phyloP scores from a whole-genome alignment of 345 rosid genomes.

The Ailanthus altissimus region DNA sequence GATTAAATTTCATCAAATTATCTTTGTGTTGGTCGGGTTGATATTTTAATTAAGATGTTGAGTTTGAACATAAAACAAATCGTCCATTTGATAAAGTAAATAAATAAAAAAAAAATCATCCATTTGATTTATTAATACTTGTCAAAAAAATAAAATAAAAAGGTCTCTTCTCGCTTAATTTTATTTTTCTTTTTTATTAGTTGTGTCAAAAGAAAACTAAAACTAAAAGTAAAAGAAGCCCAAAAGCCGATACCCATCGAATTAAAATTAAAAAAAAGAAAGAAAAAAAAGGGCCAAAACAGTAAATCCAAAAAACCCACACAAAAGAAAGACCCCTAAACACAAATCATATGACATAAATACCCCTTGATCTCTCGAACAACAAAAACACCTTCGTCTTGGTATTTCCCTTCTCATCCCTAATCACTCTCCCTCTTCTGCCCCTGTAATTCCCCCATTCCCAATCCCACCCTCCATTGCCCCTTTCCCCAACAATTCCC shows the following conservation, averaged over 20 bases:
- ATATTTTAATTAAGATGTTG: no score
- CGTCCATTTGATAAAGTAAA: no score
- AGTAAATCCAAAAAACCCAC: slow-evolving; percentile 31
- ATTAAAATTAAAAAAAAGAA: neutral
- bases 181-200: neutral
- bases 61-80: no score
- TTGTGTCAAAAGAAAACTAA: no score
- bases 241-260: no score
- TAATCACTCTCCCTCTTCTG: slow-evolving; percentile 54
- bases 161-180: no score
- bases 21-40: no score
- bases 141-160: no score
- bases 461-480: slow-evolving; percentile 30
- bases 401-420: slow-evolving; percentile 35
- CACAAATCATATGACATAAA: slow-evolving; percentile 38
- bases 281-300: slow-evolving; percentile 27
- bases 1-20: no score
- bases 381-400: slow-evolving; percentile 18
- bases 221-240: no score
- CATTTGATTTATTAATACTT: no score
- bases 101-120: no score
- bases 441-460: slow-evolving; percentile 59
- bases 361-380: slow-evolving; percentile 28
- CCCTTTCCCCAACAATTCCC: slow-evolving; percentile 29
- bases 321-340: neutral